A percentile compares a stretch with the other conserved stretches of the same genome.
Evolutionary conservation across 805 yeast genomes (phyloP).

Genomic region (Yarrowia yakushimensis): DNA sequence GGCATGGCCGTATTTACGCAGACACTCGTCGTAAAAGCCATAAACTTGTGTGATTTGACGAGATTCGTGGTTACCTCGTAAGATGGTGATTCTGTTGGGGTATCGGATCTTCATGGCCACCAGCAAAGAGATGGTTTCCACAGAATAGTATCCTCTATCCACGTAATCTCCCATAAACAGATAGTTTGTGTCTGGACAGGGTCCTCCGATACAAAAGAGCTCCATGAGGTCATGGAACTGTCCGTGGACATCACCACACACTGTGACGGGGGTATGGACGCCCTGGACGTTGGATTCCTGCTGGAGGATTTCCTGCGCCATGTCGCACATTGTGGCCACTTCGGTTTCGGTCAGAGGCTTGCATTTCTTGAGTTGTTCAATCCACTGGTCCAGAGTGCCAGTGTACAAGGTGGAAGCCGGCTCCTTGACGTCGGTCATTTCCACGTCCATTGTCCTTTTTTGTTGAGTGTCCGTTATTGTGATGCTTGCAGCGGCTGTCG

Average conservation of each 20-base stretch:
- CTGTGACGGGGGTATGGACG: conserved; percentile 90
- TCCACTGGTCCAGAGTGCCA: conserved; percentile 86
- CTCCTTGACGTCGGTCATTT: conserved; percentile 18
- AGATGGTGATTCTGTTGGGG: conserved; percentile 89
- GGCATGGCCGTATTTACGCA: conserved; percentile 90
- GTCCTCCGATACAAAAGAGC: conserved; percentile 91
- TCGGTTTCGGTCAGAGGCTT: conserved; percentile 79
- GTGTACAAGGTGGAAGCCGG: conserved; percentile 7
- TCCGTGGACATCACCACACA: conserved; percentile 97
- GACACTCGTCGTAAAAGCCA: conserved; percentile 94
- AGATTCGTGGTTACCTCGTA: conserved; percentile 94
- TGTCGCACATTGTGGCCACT: conserved; percentile 73
- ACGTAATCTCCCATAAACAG: conserved; percentile 88
- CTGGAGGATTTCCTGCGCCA: conserved; percentile 88
- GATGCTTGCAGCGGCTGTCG: neutral
- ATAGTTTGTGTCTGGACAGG: conserved; percentile 89
- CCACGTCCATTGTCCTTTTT: conserved; percentile 7
- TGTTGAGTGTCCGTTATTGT: no score
- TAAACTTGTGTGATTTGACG: conserved; percentile 96
- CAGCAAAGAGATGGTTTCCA: conserved; percentile 84
- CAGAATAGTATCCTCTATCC: conserved; percentile 84
- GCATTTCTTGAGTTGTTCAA: conserved; percentile 74
- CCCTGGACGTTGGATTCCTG: conserved; percentile 94
- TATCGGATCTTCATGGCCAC: conserved; percentile 94
- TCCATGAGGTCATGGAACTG: conserved; percentile 96